These are phyloP conservation scores for Ascomycota sp. DNA, from an alignment of 2,329 filamentous ascomycete genomes.

Conservation along the genomic window DNA sequence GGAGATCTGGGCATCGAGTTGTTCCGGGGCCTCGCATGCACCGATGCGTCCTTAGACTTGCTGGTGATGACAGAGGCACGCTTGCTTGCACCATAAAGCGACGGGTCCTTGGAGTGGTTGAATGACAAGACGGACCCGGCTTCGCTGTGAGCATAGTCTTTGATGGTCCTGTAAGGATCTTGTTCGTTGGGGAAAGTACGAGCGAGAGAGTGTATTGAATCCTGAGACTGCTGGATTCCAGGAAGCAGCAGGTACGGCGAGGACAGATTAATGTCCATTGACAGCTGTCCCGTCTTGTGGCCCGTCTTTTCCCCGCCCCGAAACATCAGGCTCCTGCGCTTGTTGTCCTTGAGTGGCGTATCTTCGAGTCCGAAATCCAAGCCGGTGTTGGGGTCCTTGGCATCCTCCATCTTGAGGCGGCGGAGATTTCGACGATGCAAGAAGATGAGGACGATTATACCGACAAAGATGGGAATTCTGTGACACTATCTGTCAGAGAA, in stretches of 20 bases:
- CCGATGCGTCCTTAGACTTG: constrained; percentile 6
- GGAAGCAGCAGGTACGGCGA: constrained; percentile 91
- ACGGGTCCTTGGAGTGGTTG: constrained; percentile 18
- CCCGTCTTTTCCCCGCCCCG: constrained; percentile 35
- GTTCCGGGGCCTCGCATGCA: constrained; percentile 12
- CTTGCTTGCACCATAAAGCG: constrained; percentile 23
- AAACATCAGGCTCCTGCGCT: constrained; percentile 13
- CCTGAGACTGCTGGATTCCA: constrained; percentile 54
- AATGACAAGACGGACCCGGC: constrained; percentile 34
- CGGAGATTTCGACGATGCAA: constrained; percentile 62
- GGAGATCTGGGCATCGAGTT: constrained; percentile 25
- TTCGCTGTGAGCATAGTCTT: constrained; percentile 35
- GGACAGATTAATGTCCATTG: constrained; percentile 54
- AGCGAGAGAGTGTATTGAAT: constrained; percentile 73
- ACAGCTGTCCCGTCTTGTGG: constrained; percentile 32
- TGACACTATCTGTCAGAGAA: too few species aligned
- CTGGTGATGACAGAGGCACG: constrained; percentile 10
- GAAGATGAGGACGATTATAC: constrained; percentile 46
- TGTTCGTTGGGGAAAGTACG: constrained; percentile 53
- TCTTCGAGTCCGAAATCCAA: constrained; percentile 76
- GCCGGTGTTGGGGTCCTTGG: constrained; percentile 69
- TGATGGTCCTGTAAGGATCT: constrained; percentile 61
- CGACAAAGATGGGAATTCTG: constrained; percentile 57
- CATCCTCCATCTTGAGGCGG: constrained; percentile 57
- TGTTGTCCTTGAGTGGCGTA: constrained; percentile 17